These are phyloP conservation scores for Mollisiaceae sp. DNA, from an alignment of 2,329 filamentous ascomycete genomes.

Conservation along the genomic window DNA sequence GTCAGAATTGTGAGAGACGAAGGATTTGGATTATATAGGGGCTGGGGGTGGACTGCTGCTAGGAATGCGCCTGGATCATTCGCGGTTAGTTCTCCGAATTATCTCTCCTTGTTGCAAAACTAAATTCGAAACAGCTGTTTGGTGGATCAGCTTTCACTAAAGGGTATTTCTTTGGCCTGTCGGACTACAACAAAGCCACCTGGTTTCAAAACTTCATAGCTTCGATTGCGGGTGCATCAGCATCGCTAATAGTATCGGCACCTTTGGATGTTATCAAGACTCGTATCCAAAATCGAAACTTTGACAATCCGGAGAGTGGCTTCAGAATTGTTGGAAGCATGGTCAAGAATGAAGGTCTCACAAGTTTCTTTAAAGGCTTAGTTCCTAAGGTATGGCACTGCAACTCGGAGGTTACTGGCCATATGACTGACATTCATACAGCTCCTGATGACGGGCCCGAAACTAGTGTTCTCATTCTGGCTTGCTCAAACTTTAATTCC, in stretches of 20 bases:
- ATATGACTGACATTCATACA: slow-evolving; percentile 40
- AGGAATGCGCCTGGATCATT: slow-evolving; percentile 97
- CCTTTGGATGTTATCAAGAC: slow-evolving; percentile 98
- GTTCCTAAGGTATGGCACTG: slow-evolving; percentile 73
- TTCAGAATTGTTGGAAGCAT: slow-evolving; percentile 92
- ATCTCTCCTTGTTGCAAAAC: neutral
- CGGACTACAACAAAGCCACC: slow-evolving; percentile 92
- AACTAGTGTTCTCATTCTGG: slow-evolving; percentile 99
- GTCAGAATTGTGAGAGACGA: slow-evolving; percentile 91
- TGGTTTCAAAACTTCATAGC: slow-evolving; percentile 98
- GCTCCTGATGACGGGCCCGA: slow-evolving; percentile 98
- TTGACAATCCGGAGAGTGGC: slow-evolving; percentile 94
- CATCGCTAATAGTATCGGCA: slow-evolving; percentile 94
- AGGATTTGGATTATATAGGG: slow-evolving; percentile 93
- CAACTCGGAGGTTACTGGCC: neutral
- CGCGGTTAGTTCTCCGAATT: slow-evolving; percentile 66
- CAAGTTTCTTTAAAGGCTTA: slow-evolving; percentile 96
- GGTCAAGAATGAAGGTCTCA: slow-evolving; percentile 85
- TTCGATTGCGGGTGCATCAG: slow-evolving; percentile 91
- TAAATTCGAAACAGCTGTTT: slow-evolving; percentile 69
- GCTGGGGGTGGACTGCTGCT: slow-evolving; percentile 96
- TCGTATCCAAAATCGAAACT: slow-evolving; percentile 97
- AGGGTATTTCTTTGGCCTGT: slow-evolving; percentile 88
- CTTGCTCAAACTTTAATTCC: slow-evolving; percentile 97
- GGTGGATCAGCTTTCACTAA: slow-evolving; percentile 97